phyloP scores from a whole-genome alignment of 371 early-diverging fungal species.

The Mycotypha africana region DNA sequence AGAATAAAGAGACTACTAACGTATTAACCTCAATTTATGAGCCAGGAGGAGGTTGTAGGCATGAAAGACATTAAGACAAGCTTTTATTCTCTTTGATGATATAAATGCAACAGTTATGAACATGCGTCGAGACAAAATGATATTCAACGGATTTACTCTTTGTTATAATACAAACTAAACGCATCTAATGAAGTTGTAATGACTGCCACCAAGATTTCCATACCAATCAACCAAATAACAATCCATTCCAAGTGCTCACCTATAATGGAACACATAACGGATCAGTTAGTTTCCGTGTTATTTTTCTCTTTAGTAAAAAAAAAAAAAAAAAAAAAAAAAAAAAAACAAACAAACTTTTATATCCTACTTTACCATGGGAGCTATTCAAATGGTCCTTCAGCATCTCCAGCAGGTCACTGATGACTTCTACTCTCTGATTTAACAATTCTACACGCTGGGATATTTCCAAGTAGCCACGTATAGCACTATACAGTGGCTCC shows the following conservation, averaged over 20 bases:
- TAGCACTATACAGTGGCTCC: slow-evolving; percentile 74
- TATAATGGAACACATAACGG: no score
- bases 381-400: slow-evolving; percentile 75
- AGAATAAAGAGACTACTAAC: no score
- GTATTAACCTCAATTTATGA: no score
- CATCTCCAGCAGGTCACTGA: slow-evolving; percentile 82
- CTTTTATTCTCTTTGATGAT: no score
- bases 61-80: no score
- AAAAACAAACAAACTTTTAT: no score
- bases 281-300: no score
- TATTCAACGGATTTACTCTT: slow-evolving; percentile 4
- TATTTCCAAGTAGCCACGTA: slow-evolving; percentile 79
- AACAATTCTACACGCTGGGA: slow-evolving; percentile 51
- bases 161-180: slow-evolving; percentile 60
- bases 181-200: slow-evolving; percentile 76
- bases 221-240: slow-evolving; percentile 74
- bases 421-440: slow-evolving; percentile 57
- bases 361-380: slow-evolving; percentile 40
- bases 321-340: no score
- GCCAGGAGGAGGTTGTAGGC: no score
- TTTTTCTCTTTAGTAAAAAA: no score
- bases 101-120: not conserved
- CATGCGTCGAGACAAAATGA: no score
- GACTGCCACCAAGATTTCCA: slow-evolving; percentile 77
- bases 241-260: slow-evolving; percentile 84